Base-by-base conservation (phyloP, 2,329 filamentous ascomycete genomes). In the Metarhizium humberi region DNA sequence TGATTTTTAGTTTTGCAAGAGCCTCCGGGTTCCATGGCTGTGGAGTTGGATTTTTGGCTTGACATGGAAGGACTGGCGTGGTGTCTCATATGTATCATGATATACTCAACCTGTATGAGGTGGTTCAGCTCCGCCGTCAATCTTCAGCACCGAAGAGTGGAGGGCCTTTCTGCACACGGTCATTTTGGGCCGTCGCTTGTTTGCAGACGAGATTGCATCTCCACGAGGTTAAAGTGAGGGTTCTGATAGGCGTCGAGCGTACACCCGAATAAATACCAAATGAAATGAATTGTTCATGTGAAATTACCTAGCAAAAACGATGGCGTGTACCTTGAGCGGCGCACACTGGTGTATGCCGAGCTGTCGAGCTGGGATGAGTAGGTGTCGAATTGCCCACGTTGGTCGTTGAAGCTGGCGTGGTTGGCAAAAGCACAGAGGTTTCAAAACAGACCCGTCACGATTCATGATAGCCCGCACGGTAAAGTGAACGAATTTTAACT, bases 161-260 rank as follows among this genome's bases (percentile, higher is more conserved):
- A 73, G 72, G 68, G 71, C 68, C 70, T 70, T 66, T 68, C 64
- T 52, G 55, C 53, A 57, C 56, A 55, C 46, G 55, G 60, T 57
- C 59, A 60, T 53, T 47, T 55, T 61, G 58, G 60, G 58, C 55
- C 53, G 53, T 43, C 50, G 55, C 50, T 14, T 45, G 16, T 59
- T 55, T 50, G 57, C 58, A 60, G 66, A 64, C 67, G 71, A 69
- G 71, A 73, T 67, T 70, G 71, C 71, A 72, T 72, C 71, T 72
- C 78, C 80, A 84, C 77, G 81, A 86, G 83, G 83, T 86, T 86
- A 84, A 86, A 86, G 82, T 82, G 76, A 82, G 77, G 76, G 74
- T 78, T 62, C 69, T 76, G 76, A 73, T 72, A 73, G 73, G 81
- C 80, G 82, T 86, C 76, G 83, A 86, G 82, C 76, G 75, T 75